These are phyloP conservation scores for Eruca vesicaria DNA, from an alignment of 441 rosid species.

Conservation along the genomic window DNA sequence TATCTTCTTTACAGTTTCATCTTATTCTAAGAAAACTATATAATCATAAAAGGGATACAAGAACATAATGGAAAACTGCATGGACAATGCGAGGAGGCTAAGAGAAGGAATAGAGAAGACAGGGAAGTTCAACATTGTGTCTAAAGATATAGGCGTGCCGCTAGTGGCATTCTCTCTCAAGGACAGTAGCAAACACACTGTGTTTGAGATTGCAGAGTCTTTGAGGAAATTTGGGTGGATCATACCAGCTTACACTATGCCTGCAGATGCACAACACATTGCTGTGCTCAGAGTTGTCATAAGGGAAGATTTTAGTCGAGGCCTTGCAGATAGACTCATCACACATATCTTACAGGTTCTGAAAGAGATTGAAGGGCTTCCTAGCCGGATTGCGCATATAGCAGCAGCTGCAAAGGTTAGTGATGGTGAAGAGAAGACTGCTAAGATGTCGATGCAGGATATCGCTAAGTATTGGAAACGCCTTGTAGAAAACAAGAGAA, in stretches of 20 bases:
- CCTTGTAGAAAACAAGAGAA: constrained; percentile 40
- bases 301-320: constrained; percentile 67
- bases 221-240: constrained; percentile 76
- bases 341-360: constrained; percentile 48
- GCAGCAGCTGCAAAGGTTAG: constrained; percentile 7
- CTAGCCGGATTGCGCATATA: constrained; percentile 26
- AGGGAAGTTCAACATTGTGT: constrained; percentile 54
- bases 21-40: constrained; percentile 1
- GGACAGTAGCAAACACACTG: constrained; percentile 52
- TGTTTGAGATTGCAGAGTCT: constrained; percentile 54
- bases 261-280: constrained; percentile 60
- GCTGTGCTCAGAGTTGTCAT: constrained; percentile 71
- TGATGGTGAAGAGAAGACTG: constrained; percentile 33
- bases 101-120: constrained; percentile 57
- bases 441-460: constrained; percentile 40
- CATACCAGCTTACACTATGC: constrained; percentile 82
- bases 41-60: constrained; percentile 56
- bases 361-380: constrained; percentile 50
- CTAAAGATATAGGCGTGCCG: constrained; percentile 69
- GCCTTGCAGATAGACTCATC: constrained; percentile 60
- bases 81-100: constrained; percentile 46
- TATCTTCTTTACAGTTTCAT: not conserved
- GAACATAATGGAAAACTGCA: constrained; percentile 60
- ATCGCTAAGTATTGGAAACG: constrained; percentile 49
- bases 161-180: constrained; percentile 68